A percentile compares a stretch with the other conserved stretches of the same genome.
Conservation (phyloP, 257 asterid species). For the Solanum gandarillasii region DNA sequence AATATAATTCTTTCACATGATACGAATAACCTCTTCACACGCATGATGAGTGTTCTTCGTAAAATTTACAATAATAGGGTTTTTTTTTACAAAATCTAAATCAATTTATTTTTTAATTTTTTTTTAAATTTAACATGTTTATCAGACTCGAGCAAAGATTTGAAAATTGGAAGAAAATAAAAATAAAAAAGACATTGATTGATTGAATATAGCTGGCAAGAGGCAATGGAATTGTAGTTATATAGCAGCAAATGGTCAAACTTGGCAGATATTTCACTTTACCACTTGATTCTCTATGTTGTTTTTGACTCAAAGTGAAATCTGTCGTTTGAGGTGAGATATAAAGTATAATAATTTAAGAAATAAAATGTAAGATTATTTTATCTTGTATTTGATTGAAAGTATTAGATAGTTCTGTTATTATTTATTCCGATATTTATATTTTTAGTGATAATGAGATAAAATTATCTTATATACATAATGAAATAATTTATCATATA, state of each 20-base stretch:
- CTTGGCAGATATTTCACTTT: background rate
- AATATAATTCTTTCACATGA: too few relatives aligned
- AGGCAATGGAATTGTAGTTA: background rate
- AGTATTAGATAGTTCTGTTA: rapidly evolving
- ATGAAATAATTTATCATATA: too few relatives aligned
- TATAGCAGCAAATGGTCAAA: slow-evolving; percentile 11
- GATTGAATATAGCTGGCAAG: slow-evolving; percentile 1
- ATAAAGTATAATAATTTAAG: too few relatives aligned
- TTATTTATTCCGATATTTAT: rapidly evolving
- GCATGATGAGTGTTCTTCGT: background rate
- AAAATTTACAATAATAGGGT: too few relatives aligned
- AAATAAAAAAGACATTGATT: background rate
- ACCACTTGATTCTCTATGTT: background rate
- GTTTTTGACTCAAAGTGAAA: background rate
- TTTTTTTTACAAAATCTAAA: too few relatives aligned
- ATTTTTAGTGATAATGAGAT: background rate
- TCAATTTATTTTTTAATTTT: too few relatives aligned
- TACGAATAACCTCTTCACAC: background rate
- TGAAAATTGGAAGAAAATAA: background rate
- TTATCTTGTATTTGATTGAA: rapidly evolving
- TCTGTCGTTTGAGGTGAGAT: background rate
- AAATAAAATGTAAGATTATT: rapidly evolving
- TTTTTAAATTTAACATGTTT: background rate
- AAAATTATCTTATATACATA: too few relatives aligned
- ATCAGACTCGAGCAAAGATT: background rate